phyloP scores from a whole-genome alignment of 768 basidiomycete genomes.

The Boletellus sp. region DNA sequence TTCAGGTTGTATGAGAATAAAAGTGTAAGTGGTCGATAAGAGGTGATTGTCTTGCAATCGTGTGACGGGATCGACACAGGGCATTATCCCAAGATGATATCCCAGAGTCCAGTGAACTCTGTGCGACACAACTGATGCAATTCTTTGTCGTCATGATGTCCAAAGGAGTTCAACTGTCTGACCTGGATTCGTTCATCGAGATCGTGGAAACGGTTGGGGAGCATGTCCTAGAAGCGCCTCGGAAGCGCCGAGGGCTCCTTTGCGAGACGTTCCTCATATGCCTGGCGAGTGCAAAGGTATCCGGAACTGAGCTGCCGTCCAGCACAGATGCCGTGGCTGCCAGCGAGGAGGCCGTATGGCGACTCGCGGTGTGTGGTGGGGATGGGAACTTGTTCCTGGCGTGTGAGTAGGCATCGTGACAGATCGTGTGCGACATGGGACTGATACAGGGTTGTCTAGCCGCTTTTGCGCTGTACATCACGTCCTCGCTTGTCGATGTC shows the following conservation, averaged over 20 bases:
- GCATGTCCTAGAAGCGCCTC: conserved; percentile 11
- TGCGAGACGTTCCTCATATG: conserved; percentile 36
- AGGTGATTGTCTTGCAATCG: neutral
- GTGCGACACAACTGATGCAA: conserved; percentile 22
- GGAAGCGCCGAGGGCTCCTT: conserved; percentile 18
- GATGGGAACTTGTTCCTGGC: conserved; percentile 36
- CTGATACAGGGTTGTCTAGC: conserved; percentile 30
- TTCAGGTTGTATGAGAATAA: conserved; percentile 14
- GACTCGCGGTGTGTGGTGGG: conserved; percentile 26
- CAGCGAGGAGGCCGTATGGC: conserved; percentile 39
- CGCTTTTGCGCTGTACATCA: conserved; percentile 44
- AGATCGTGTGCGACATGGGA: neutral
- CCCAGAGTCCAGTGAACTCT: conserved; percentile 1
- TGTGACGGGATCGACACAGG: conserved; percentile 9
- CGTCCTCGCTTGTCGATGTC: conserved; percentile 21
- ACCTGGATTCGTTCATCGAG: conserved; percentile 2
- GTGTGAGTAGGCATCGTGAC: conserved; percentile 34
- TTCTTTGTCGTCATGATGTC: conserved; percentile 22
- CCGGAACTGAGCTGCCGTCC: conserved; percentile 7
- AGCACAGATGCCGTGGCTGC: conserved; percentile 5
- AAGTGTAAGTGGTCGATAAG: conserved; percentile 11
- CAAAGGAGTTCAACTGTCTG: conserved; percentile 12
- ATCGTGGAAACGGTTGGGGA: conserved; percentile 16
- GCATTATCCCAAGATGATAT: conserved; percentile 6
- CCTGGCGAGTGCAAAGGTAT: conserved; percentile 26